Evolutionary conservation across 2,329 filamentous ascomycete species (phyloP), one percentile per base, ranked within the genome.

Genomic region (Cordyceps farinosa): DNA sequence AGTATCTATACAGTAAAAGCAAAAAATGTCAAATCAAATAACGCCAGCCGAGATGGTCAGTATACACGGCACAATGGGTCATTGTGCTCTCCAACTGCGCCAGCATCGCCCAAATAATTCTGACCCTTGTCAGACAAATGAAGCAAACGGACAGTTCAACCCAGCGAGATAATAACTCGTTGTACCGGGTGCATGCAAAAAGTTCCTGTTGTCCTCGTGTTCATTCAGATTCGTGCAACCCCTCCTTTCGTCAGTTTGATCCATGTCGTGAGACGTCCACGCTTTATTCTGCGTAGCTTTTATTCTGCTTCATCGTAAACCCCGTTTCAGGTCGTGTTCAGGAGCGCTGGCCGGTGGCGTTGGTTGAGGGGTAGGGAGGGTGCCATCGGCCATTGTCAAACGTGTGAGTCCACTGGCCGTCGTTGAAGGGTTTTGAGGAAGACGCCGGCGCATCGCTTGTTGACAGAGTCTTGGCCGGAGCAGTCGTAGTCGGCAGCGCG

Each of bases 371-470:
- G 61, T 81, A 82, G 0, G 74, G 74, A 3, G 79, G 79, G 63
- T 79, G 78, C 80, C 80, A 82, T 56, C 70, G 70, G 22, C 80
- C 79, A 60, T 82, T 67, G 62, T 82, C 79, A 47, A 76, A 72
- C 13, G 73, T 73, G 48, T 76, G 71, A 17, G 73, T 74, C 40
- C 60, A 62, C 15, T 62, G 60, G 22, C 60, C 51, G 44, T 62
- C 60, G 42, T 54, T 17, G 7, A 30, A 29, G 5, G 30, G 69
- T 36, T 66, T 62, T 36, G 67, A 66, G 40, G 66, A 63, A 17
- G 69, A 64, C 42, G 68, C 4, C 10, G 63, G 38, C 27, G 63
- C 58, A 48, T 5, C 11, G 8, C 47, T 38, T 15, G 53, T 29
- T 11, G 47, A 40, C 9, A 13, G n/a, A n/a, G 38, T 27, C 15